Conservation (phyloP, 2,329 filamentous ascomycete species). For the Diplodia mutila region DNA sequence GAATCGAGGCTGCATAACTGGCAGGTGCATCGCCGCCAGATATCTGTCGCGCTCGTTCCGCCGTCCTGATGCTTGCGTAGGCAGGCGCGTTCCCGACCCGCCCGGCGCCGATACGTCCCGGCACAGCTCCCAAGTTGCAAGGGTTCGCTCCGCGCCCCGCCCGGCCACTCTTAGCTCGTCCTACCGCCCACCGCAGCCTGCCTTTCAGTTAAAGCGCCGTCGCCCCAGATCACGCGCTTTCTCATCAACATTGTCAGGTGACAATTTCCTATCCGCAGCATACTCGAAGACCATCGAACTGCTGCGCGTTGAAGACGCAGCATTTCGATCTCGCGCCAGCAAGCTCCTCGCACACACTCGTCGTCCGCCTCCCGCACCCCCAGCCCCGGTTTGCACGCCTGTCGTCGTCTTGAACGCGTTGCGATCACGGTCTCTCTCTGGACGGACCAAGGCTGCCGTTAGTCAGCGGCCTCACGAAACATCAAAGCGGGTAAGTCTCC, state of each 20-base stretch:
- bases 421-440: constrained; percentile 19
- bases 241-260: not conserved
- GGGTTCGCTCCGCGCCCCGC: not conserved
- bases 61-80: constrained; percentile 11
- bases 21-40: not conserved
- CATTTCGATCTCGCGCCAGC: not conserved
- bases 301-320: constrained; percentile 10
- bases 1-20: not conserved
- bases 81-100: constrained; percentile 17
- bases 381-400: not conserved
- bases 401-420: not conserved
- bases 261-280: not conserved
- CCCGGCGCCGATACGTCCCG: constrained; percentile 14
- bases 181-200: not conserved
- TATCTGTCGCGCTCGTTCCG: not conserved
- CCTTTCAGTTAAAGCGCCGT: constrained; percentile 1
- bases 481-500: constrained; percentile 26
- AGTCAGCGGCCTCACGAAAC: constrained; percentile 24
- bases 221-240: constrained; percentile 3
- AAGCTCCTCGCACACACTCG: not conserved
- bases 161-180: constrained; percentile 9
- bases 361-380: not conserved
- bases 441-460: constrained; percentile 23
- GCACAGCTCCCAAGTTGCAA: not conserved
- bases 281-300: constrained; percentile 4